phyloP scores from a whole-genome alignment of 768 basidiomycete genomes.

The Psilocybe cubensis region DNA sequence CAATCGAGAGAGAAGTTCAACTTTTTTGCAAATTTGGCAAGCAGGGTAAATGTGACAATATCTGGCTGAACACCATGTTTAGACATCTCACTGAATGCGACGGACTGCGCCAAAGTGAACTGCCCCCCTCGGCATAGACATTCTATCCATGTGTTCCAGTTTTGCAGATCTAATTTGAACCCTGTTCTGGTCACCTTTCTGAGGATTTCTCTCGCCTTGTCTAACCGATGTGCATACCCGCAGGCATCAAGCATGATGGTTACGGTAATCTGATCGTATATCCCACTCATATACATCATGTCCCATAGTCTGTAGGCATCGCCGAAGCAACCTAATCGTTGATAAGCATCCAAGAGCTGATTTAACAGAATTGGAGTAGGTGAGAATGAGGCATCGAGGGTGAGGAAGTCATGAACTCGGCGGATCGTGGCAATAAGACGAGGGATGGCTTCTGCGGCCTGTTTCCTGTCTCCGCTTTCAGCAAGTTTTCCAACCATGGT shows the following conservation, averaged over 20 bases:
- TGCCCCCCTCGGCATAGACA: constrained; percentile 76
- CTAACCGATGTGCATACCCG: constrained; percentile 57
- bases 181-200: constrained; percentile 49
- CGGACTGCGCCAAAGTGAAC: constrained; percentile 67
- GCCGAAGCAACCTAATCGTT: constrained; percentile 69
- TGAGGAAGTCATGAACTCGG: constrained; percentile 74
- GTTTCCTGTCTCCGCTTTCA: constrained; percentile 8
- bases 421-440: constrained; percentile 54
- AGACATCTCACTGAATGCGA: constrained; percentile 69
- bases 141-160: constrained; percentile 86
- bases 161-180: constrained; percentile 61
- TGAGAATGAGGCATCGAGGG: constrained; percentile 76
- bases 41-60: constrained; percentile 49
- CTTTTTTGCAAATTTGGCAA: constrained; percentile 56
- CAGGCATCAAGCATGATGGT: constrained; percentile 89
- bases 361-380: constrained; percentile 77
- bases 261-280: constrained; percentile 65
- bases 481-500: constrained; percentile 41
- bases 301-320: constrained; percentile 86
- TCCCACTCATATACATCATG: constrained; percentile 59
- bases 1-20: constrained; percentile 34
- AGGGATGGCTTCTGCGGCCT: constrained; percentile 18
- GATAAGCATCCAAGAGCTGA: constrained; percentile 88
- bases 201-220: constrained; percentile 59
- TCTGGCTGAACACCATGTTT: constrained; percentile 50